Base-by-base conservation (phyloP, 306 rosid genomes). In the Casuarina cunninghamiana region DNA sequence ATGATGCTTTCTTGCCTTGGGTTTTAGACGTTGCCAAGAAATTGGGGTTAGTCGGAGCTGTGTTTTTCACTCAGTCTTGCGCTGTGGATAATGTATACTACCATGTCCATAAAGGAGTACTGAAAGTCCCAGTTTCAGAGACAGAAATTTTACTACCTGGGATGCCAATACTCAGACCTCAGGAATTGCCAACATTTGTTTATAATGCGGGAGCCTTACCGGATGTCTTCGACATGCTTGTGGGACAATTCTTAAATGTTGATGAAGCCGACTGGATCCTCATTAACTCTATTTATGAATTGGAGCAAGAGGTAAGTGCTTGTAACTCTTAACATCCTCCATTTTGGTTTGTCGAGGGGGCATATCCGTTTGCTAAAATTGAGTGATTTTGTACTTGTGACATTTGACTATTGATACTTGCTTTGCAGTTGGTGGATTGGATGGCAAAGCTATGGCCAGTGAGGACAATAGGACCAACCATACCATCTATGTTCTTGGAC, bases 391-490 rank as follows among this genome's bases (percentile, higher is more conserved):
- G 49, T 45, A 7, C 48, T 44, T 44, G 6, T 44, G 8, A 3
- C 48, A 5, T 5, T 0, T 15, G 58, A 16, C 3, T 53, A 5
- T 44, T 44, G 48, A 0, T 44, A 44, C 1, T 9, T 44, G 8
- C 5, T 46, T 46, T 46, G 50, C 2, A 46, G 96, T 88, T 51
- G 46, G 89, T 67, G 32, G 87, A 87, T 69, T 79, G 85, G 2
- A 84, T 91, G 88, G 84, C 89, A 75, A 83, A 89, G 84, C 12
- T 82, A 66, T 83, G 76, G 74, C 85, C 84, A 17, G 0, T 85
- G 68, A 53, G 89, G 41, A 84, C 91, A 17, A 81, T 91, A 50
- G 96, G 93, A n/a, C 91, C 93, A 67, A 80, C 90, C 44, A 69
- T 89, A 73, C 91, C 93, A 67, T 84, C 82, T 8, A 12, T 71